These are phyloP conservation scores for Diplosphaera chodatii DNA, from an alignment of 139 green algal species.

Conservation along the genomic window DNA sequence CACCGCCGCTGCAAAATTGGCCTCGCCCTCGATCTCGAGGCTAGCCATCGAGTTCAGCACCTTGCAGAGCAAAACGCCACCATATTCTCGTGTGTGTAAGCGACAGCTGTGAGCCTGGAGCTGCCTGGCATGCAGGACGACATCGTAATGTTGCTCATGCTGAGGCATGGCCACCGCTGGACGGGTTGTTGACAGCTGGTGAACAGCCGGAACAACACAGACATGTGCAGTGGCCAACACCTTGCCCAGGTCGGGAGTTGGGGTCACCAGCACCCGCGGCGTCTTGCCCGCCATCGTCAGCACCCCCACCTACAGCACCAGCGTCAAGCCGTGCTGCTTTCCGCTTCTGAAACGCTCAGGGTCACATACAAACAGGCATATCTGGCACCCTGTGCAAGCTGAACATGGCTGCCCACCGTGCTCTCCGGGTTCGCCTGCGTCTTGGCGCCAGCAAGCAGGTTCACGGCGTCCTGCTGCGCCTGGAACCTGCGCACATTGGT, in stretches of 20 bases:
- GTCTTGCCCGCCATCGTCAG: slow-evolving; percentile 94
- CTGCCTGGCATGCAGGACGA: too few relatives aligned
- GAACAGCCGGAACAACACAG: too few relatives aligned
- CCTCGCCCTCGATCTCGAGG: slow-evolving; percentile 77
- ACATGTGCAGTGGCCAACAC: too few relatives aligned
- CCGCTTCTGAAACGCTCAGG: too few relatives aligned
- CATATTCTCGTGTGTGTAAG: too few relatives aligned
- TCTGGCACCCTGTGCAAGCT: background rate
- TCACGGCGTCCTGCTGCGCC: slow-evolving; percentile 94
- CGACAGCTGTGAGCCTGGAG: too few relatives aligned
- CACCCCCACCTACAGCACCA: slow-evolving; percentile 67
- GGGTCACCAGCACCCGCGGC: slow-evolving; percentile 90
- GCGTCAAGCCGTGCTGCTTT: too few relatives aligned
- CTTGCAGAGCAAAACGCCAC: too few relatives aligned
- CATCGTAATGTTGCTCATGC: too few relatives aligned
- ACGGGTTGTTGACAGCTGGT: too few relatives aligned
- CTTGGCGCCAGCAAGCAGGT: slow-evolving; percentile 94
- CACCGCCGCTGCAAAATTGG: slow-evolving; percentile 76
- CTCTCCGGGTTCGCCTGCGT: slow-evolving; percentile 96
- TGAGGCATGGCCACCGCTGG: too few relatives aligned
- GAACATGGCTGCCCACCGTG: slow-evolving; percentile 31
- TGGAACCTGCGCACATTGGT: slow-evolving; percentile 18
- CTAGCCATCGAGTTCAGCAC: slow-evolving; percentile 73
- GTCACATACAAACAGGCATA: too few relatives aligned
- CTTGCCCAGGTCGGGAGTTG: slow-evolving; percentile 93